phyloP scores from a whole-genome alignment of 192 early-diverging fungal species.

The Allomyces macrogynus region DNA sequence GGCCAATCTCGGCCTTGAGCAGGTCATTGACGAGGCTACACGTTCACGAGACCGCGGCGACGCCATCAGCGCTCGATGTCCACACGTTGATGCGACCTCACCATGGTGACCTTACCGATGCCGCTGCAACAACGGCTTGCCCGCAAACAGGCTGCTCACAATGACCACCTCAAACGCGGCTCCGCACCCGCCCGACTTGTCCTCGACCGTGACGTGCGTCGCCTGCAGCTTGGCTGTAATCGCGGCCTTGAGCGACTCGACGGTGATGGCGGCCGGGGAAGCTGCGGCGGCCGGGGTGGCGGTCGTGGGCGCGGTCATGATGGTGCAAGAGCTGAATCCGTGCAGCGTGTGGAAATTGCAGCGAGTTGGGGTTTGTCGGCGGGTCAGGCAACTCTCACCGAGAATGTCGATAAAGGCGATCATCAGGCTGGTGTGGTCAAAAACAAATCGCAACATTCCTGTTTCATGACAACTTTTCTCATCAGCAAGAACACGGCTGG shows the following conservation, averaged over 20 bases:
- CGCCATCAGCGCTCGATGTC: background rate
- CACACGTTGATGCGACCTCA: no score
- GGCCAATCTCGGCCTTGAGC: slow-evolving; percentile 53
- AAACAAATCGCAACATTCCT: no score
- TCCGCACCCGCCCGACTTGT: slow-evolving; percentile 60
- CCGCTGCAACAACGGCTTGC: slow-evolving; percentile 41
- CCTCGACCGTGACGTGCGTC: slow-evolving; percentile 21
- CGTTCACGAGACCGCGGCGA: slow-evolving; percentile 1
- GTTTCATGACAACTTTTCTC: no score
- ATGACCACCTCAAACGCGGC: slow-evolving; percentile 59
- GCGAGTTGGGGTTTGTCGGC: no score
- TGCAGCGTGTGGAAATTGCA: no score
- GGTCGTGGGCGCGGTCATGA: no score
- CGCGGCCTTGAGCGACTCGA: slow-evolving; percentile 9
- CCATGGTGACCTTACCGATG: no score
- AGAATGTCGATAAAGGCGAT: no score
- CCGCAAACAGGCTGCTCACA: slow-evolving; percentile 51
- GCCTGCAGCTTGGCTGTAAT: slow-evolving; percentile 17
- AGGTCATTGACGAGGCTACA: slow-evolving; percentile 51
- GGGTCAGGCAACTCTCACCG: no score
- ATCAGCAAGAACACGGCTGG: no score
- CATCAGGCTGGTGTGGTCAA: no score
- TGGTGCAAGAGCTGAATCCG: no score
- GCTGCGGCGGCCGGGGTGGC: slow-evolving; percentile 1
- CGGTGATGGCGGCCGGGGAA: slow-evolving; percentile 11